A percentile compares a stretch with the other conserved stretches of the same genome.
Evolutionary conservation across 2,329 filamentous ascomycete genomes (phyloP).

Genomic region (Graphilbum fragrans): DNA sequence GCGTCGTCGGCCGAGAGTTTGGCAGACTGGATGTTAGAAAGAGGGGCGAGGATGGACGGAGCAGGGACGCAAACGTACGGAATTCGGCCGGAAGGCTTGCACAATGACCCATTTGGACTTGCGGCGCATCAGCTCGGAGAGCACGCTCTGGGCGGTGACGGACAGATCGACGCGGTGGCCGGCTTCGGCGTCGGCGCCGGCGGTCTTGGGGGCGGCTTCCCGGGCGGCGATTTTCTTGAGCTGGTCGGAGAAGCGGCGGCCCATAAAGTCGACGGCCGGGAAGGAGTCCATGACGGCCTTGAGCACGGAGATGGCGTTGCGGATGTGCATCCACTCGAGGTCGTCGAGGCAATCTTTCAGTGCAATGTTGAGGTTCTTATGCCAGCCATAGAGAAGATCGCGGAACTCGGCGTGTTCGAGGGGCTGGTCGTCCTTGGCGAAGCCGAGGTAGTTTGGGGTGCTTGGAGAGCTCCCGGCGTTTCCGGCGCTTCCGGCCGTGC

Average conservation of each 20-base stretch:
- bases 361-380: constrained; percentile 66
- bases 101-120: constrained; percentile 62
- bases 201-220: constrained; percentile 36
- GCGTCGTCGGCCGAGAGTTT: constrained; percentile 6
- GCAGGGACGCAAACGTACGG: constrained; percentile 31
- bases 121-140: constrained; percentile 56
- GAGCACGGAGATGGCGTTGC: constrained; percentile 84
- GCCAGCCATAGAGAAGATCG: constrained; percentile 79
- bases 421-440: constrained; percentile 39
- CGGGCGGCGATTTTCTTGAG: constrained; percentile 54
- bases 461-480: too few species aligned
- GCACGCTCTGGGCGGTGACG: constrained; percentile 58
- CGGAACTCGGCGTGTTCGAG: constrained; percentile 80
- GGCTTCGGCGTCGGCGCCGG: constrained; percentile 23
- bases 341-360: constrained; percentile 72
- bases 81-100: constrained; percentile 57
- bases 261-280: constrained; percentile 84
- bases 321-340: constrained; percentile 93
- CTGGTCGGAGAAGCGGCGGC: constrained; percentile 49
- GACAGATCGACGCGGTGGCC: constrained; percentile 61
- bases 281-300: constrained; percentile 72
- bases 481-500: constrained; percentile 30
- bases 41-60: background rate
- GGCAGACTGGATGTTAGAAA: constrained; percentile 1
- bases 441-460: too few species aligned